Base-by-base conservation (phyloP, 345 rosid species). In the Eucalyptus cloeziana region DNA sequence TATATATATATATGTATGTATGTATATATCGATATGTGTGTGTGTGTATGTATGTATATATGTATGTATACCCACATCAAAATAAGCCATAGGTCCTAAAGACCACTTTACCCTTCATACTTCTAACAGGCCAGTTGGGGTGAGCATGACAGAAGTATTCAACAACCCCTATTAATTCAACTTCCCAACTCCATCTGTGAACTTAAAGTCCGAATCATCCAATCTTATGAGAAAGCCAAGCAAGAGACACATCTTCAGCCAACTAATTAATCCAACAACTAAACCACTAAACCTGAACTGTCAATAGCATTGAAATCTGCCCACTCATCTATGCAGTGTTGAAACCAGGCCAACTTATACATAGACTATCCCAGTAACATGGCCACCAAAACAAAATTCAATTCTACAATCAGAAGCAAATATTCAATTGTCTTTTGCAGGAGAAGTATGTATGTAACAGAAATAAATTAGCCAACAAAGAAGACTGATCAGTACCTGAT, bases 401-500 rank as follows among this genome's bases (percentile, higher is more conserved):
- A 76, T 40, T 76, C 83, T 76, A 76, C 11, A 30, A 76, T 76
- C 47, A 76, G 47, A 76, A 76, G 47, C 47, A 40, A 40, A 76
- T 76, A 40, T 40, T 40, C 47, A 40, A 40, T 76, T 76, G 85
- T 40, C 47, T 40, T 76, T 76, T 76, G 85, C 83, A 1, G 47
- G 30, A 76, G 85, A 76, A 21, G 27, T 40, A 10, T 76, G 85
- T 76, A 21, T 40, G 5, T 85, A 49, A 83, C 49, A 58, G 33
- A 47, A 44, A 49, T 21, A 40, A 76, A 76, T 76, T 37, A 76
- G 85, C 47, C 85, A 76, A 22, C 15, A 22, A 9, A 76, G 15
- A 76, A 76, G 83, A 71, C 45, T 40, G 85, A 52, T 37, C 37
- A 37, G 50, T 96, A 97, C 99, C 99, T 96, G 88, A 97, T 89